A percentile compares a stretch with the other conserved stretches of the same genome.
phyloP scores from a whole-genome alignment of 1,139 yeast genomes.

The Diutina mesorugosa region DNA sequence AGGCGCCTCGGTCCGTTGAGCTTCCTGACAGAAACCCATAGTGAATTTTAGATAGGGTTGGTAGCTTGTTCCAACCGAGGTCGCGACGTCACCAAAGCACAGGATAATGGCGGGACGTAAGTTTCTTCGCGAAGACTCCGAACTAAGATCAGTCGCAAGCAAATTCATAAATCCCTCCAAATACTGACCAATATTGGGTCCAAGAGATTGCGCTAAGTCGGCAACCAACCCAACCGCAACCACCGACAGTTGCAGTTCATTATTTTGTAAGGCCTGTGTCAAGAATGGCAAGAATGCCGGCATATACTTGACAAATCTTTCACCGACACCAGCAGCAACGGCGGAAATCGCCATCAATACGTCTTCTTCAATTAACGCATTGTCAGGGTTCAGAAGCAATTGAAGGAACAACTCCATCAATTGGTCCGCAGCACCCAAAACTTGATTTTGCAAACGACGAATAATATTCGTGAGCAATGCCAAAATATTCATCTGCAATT shows the following conservation, averaged over 20 bases:
- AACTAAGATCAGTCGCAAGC: slow-evolving; percentile 59
- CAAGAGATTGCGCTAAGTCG: slow-evolving; percentile 90
- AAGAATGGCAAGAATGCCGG: slow-evolving; percentile 73
- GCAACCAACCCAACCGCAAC: slow-evolving; percentile 94
- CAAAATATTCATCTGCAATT: slow-evolving; percentile 75
- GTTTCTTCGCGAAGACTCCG: slow-evolving; percentile 58
- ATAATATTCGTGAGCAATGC: slow-evolving; percentile 82
- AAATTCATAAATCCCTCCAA: slow-evolving; percentile 73
- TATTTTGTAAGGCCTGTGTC: slow-evolving; percentile 64
- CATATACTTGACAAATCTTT: slow-evolving; percentile 60
- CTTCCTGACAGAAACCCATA: slow-evolving; percentile 55
- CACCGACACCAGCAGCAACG: slow-evolving; percentile 63
- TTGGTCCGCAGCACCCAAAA: slow-evolving; percentile 59
- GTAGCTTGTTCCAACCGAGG: slow-evolving; percentile 70
- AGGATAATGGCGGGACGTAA: slow-evolving; percentile 81
- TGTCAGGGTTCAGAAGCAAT: slow-evolving; percentile 51
- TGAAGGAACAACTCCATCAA: slow-evolving; percentile 76
- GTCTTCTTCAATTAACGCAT: slow-evolving; percentile 78
- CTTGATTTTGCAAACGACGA: slow-evolving; percentile 65
- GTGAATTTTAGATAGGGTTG: slow-evolving; percentile 68
- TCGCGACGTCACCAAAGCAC: slow-evolving; percentile 94
- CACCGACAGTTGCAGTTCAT: slow-evolving; percentile 70
- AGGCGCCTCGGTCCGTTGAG: slow-evolving; percentile 37
- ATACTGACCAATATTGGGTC: slow-evolving; percentile 58
- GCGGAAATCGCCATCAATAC: slow-evolving; percentile 87